Base-by-base conservation (phyloP, 129 eudicot species). In the Flaveria bidentis region DNA sequence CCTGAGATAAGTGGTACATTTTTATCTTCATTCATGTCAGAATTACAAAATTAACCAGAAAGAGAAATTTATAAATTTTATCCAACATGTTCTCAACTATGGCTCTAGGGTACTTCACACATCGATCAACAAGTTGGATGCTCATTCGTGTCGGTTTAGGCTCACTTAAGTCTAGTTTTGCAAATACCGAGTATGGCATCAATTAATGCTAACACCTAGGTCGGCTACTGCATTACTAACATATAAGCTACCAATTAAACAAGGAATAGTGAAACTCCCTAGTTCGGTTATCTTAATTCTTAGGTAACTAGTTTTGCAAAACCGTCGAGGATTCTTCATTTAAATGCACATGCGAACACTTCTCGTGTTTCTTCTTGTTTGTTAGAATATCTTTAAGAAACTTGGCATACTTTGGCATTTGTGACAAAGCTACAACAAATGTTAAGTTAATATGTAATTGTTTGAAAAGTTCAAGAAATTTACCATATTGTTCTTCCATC, bases 141-240 rank as follows among this genome's bases (percentile, higher is more conserved):
- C 18, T 13, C 9, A 75, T 41, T 2, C 11, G 1, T 1, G 71
- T 75, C 0, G 79, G 44, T 9, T 2, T 7, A 0, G 26, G 17
- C 7, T 57, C 56, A 0, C 55, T 18, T 3, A 75, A 26, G 11
- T 42, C 51, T 9, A 74, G 28, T 13, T 74, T 55, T 13, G 3
- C 2, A 22, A 10, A 58, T 2, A 74, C 7, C 1, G n/a, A 58
- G 2, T 26, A 74, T 0, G 56, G 14, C 70, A 74, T 55, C n/a
- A 74, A 8, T 76, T 76, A 2, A 76, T 76, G 18, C 73, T 76
- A 10, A 49, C 80, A 15, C 72, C 80, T 23, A 76, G 36, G 18
- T 76, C 63, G 17, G 16, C 33, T 6, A 76, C n/a, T 0, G 44
- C 61, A 7, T 42, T 20, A 7, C 10, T 25, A 10, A 45, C n/a